These are phyloP conservation scores for Boletus subparvulus DNA, from an alignment of 768 basidiomycete genomes.

Conservation along the genomic window DNA sequence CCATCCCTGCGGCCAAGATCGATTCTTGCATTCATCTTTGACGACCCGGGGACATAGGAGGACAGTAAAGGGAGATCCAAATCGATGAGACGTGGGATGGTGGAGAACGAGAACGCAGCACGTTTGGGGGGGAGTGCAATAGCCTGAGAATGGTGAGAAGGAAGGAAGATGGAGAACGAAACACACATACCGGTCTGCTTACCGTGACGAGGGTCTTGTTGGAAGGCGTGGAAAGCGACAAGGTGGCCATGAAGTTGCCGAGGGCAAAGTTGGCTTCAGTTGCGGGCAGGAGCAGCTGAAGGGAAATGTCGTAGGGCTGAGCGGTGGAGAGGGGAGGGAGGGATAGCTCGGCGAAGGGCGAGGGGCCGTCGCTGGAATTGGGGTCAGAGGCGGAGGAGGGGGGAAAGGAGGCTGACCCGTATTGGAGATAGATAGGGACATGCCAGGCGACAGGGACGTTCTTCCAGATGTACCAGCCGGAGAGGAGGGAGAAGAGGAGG, in stretches of 20 bases:
- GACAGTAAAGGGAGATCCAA: constrained; percentile 59
- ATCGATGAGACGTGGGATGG: constrained; percentile 41
- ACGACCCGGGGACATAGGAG: constrained; percentile 49
- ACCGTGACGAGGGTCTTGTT: constrained; percentile 63
- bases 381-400: constrained; percentile 1
- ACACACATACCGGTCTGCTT: constrained; percentile 61
- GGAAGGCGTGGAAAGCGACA: constrained; percentile 55
- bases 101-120: constrained; percentile 36
- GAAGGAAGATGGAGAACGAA: neutral
- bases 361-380: constrained; percentile 52
- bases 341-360: constrained; percentile 59
- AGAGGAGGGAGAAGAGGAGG: constrained; percentile 56
- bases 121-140: constrained; percentile 48
- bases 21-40: constrained; percentile 55
- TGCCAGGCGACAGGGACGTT: constrained; percentile 72
- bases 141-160: constrained; percentile 43
- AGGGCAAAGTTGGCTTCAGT: constrained; percentile 67
- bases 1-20: constrained; percentile 71
- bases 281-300: constrained; percentile 64
- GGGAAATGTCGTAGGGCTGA: constrained; percentile 75
- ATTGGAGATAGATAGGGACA: constrained; percentile 68
- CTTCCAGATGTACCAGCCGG: constrained; percentile 76
- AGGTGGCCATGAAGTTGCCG: constrained; percentile 81
- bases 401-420: constrained; percentile 55
- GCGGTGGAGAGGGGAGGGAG: constrained; percentile 53